phyloP scores from a whole-genome alignment of 371 early-diverging fungal species.

The Mortierella sp. region DNA sequence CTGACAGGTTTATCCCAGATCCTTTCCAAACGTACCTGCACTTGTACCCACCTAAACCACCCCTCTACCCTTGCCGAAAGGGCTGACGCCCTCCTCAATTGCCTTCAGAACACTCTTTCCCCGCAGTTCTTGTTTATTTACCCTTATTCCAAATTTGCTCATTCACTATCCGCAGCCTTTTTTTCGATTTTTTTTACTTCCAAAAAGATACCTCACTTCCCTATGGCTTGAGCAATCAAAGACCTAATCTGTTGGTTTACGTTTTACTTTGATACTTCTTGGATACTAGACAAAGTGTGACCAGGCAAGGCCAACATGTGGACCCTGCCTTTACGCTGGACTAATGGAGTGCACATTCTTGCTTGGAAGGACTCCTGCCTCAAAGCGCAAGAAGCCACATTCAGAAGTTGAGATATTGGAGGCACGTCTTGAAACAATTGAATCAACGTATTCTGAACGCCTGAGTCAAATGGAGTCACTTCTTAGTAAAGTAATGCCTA shows the following conservation, averaged over 20 bases:
- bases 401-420: constrained; percentile 47
- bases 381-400: constrained; percentile 44
- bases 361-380: constrained; percentile 38
- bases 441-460: constrained; percentile 51
- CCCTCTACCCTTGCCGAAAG: background rate
- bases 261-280: constrained; percentile 4
- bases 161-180: background rate
- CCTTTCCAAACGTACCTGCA: too few relatives aligned
- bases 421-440: constrained; percentile 45
- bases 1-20: too few relatives aligned
- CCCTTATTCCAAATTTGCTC: background rate
- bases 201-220: background rate
- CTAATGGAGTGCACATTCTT: constrained; percentile 54
- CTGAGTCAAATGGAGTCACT: constrained; percentile 51
- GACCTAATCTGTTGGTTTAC: constrained; percentile 4
- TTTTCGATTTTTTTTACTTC: background rate
- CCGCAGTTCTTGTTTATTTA: background rate
- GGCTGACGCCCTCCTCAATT: background rate
- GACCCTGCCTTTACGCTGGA: constrained; percentile 49
- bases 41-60: background rate
- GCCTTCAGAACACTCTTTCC: background rate
- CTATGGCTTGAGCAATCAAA: too few relatives aligned
- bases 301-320: constrained; percentile 51
- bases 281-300: constrained; percentile 50
- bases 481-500: constrained; percentile 37